These are phyloP conservation scores for Pascua sp. DNA, from an alignment of 1,284 basidiomycete genomes.

Conservation along the genomic window DNA sequence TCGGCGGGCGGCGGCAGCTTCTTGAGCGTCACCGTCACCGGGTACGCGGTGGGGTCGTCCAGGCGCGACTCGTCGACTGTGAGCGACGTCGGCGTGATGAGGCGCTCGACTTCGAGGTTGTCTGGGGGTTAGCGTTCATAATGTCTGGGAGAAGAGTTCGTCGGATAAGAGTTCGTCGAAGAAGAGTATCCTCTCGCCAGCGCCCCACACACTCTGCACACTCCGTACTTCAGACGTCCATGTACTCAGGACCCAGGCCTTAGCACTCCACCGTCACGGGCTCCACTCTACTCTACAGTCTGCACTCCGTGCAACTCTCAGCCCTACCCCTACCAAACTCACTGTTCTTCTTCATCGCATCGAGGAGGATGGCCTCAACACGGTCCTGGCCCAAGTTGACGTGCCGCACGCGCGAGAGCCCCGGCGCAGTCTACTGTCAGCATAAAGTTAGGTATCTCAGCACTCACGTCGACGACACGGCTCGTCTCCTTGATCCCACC, in stretches of 20 bases:
- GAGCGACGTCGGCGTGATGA: constrained; percentile 22
- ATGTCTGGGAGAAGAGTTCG: too few species aligned
- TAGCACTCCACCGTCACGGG: too few species aligned
- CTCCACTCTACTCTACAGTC: too few species aligned
- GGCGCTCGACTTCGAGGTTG: constrained; percentile 29
- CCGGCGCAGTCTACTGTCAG: constrained; percentile 18
- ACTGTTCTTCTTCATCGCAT: constrained; percentile 31
- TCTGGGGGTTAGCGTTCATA: constrained; percentile 9
- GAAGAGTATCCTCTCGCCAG: too few species aligned
- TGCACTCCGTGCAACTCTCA: too few species aligned
- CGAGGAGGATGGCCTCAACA: constrained; percentile 36
- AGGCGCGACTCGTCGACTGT: constrained; percentile 11
- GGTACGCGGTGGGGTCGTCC: constrained; percentile 24
- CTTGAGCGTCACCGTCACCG: constrained; percentile 30
- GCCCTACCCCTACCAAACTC: not conserved
- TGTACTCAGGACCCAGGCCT: too few species aligned
- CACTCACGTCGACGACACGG: constrained; percentile 23
- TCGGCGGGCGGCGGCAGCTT: constrained; percentile 18
- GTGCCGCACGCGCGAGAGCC: constrained; percentile 29
- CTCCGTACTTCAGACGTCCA: too few species aligned
- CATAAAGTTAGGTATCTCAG: too few species aligned
- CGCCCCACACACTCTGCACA: too few species aligned
- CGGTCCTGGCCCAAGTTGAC: constrained; percentile 35
- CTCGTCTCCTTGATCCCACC: constrained; percentile 27
- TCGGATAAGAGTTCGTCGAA: too few species aligned